phyloP scores from a whole-genome alignment of 139 green algal species.

The Trebouxia sp. region DNA sequence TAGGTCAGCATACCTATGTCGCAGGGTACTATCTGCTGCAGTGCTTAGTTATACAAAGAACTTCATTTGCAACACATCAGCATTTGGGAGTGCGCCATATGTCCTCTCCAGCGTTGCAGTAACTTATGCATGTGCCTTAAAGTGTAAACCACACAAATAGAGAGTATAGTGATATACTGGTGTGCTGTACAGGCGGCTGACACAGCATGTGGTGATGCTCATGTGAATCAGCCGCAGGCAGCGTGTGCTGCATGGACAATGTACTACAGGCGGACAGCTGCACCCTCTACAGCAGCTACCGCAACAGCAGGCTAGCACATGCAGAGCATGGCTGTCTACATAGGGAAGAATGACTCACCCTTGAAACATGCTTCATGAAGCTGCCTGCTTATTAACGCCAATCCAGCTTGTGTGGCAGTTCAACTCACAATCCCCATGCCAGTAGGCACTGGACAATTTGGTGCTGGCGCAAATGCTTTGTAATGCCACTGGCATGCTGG shows the following conservation, averaged over 20 bases:
- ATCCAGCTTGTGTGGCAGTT: neutral
- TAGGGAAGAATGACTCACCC: neutral
- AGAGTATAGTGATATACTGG: too few relatives aligned
- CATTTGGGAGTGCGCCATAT: neutral
- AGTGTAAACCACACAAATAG: too few relatives aligned
- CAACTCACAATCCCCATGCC: too few relatives aligned
- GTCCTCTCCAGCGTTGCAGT: too few relatives aligned
- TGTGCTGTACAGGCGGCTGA: neutral
- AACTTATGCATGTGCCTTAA: too few relatives aligned
- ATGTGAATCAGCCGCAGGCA: neutral
- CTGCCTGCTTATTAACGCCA: neutral
- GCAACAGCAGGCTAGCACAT: neutral
- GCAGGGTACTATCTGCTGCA: neutral
- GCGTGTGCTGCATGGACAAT: conserved; percentile 1
- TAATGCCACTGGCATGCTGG: too few relatives aligned
- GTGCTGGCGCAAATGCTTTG: too few relatives aligned
- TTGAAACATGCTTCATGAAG: neutral
- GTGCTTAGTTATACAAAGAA: neutral
- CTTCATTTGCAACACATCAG: neutral
- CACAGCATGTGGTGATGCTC: neutral
- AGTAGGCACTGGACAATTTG: neutral
- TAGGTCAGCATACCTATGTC: neutral
- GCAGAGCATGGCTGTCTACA: neutral
- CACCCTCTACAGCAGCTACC: neutral
- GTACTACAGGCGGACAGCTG: neutral